Percentiles rank a stretch among this genome's conserved stretches.
Evolutionary conservation across 2,329 filamentous ascomycete genomes (phyloP).

Genomic region (Neonectria neomacrospora): DNA sequence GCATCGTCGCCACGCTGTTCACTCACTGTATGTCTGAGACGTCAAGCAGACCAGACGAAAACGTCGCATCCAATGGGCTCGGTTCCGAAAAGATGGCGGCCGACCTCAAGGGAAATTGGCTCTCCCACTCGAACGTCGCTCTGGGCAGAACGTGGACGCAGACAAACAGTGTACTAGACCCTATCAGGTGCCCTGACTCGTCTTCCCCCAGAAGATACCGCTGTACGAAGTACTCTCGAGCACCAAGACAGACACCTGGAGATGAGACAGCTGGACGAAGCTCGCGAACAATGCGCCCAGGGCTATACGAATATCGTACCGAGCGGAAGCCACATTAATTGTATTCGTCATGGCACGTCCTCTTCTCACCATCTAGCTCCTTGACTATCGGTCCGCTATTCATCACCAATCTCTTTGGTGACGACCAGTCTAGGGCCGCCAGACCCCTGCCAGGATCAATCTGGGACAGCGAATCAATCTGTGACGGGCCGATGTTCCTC

Average conservation of each 20-base stretch:
- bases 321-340: background rate
- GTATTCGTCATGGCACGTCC: background rate
- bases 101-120: slow-evolving; percentile 21
- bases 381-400: background rate
- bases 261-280: background rate
- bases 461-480: slow-evolving; percentile 30
- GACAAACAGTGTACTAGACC: background rate
- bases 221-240: background rate
- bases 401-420: slow-evolving; percentile 1
- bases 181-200: background rate
- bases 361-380: too few species aligned
- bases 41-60: slow-evolving; percentile 2
- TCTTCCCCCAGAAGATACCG: background rate
- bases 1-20: too few species aligned
- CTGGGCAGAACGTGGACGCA: slow-evolving; percentile 1
- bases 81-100: slow-evolving; percentile 6
- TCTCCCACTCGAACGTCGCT: slow-evolving; percentile 6
- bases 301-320: background rate
- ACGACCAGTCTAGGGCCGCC: background rate
- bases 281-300: background rate
- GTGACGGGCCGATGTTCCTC: slow-evolving; percentile 39
- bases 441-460: slow-evolving; percentile 6
- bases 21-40: slow-evolving; percentile 8
- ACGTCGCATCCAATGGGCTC: background rate
- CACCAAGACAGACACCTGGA: background rate